A percentile compares a stretch with the other conserved stretches of the same genome.
These are phyloP conservation scores for Aspergillus mulundensis DNA, from an alignment of 495 filamentous ascomycete species.

Conservation along the genomic window DNA sequence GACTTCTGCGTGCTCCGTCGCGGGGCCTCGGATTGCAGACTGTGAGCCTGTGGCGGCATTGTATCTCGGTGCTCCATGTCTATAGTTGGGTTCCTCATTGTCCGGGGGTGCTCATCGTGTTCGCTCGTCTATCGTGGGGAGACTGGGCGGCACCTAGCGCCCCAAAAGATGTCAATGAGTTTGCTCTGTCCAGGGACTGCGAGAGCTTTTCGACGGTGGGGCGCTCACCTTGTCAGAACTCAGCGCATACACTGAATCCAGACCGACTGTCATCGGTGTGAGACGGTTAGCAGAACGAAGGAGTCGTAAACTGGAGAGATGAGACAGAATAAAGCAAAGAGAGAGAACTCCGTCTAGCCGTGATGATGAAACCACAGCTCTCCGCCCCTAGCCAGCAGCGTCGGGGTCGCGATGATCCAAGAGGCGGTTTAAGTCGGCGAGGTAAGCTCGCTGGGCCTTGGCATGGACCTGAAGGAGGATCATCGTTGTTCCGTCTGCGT, in stretches of 20 bases:
- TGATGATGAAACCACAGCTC: background rate
- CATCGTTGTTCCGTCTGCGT: background rate
- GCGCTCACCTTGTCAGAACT: constrained; percentile 8
- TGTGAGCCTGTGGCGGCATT: constrained; percentile 25
- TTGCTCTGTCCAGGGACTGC: background rate
- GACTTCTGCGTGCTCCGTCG: constrained; percentile 36
- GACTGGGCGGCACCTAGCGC: constrained; percentile 12
- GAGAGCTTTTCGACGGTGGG: background rate
- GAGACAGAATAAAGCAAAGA: background rate
- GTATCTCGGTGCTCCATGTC: constrained; percentile 35
- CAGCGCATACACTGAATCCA: constrained; percentile 4
- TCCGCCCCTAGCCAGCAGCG: background rate
- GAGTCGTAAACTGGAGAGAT: too few species aligned
- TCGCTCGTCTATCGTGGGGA: constrained; percentile 9
- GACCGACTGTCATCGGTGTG: constrained; percentile 3
- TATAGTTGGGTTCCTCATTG: constrained; percentile 40
- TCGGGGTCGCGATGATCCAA: background rate
- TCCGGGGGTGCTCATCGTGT: constrained; percentile 37
- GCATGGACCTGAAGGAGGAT: background rate
- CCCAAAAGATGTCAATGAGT: background rate
- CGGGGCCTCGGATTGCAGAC: constrained; percentile 31
- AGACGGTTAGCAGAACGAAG: background rate
- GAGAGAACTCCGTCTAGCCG: background rate
- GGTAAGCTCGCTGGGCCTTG: background rate
- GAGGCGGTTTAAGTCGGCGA: background rate